Conservation (phyloP, 2,329 filamentous ascomycete species). For the Ascocoryne sarcoides region DNA sequence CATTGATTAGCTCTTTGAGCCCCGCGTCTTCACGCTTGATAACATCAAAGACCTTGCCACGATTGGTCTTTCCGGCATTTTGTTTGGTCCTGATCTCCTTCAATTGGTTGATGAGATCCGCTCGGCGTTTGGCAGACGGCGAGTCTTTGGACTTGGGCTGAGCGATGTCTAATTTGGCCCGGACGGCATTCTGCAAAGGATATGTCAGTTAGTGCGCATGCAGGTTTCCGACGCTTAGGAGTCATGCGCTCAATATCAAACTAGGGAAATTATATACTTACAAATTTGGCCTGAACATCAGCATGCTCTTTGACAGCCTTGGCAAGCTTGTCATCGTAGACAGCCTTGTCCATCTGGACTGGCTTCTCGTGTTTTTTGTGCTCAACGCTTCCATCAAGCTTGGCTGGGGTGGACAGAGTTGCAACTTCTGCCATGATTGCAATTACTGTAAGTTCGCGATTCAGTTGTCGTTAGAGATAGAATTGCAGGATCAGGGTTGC, state of each 20-base stretch:
- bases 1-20: constrained; percentile 72
- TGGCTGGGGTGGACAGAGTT: constrained; percentile 34
- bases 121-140: constrained; percentile 71
- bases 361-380: constrained; percentile 66
- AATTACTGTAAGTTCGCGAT: not conserved
- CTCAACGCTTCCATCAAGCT: constrained; percentile 33
- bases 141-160: constrained; percentile 75
- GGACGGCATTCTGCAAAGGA: constrained; percentile 65
- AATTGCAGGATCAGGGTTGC: too few species aligned
- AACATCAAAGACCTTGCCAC: constrained; percentile 72
- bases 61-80: constrained; percentile 75
- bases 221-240: constrained; percentile 4
- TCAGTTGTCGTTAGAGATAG: not conserved
- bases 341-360: constrained; percentile 74
- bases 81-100: constrained; percentile 82
- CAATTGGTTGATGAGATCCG: constrained; percentile 75
- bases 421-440: constrained; percentile 39
- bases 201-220: constrained; percentile 13
- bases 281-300: constrained; percentile 62
- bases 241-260: not conserved
- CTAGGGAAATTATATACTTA: constrained; percentile 32
- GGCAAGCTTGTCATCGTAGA: constrained; percentile 70
- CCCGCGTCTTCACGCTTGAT: constrained; percentile 88
- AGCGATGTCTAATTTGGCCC: constrained; percentile 78
- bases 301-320: constrained; percentile 83